These are phyloP conservation scores for Euptelea pleiosperma DNA, from an alignment of 164 flowering plant genomes.

Conservation along the genomic window DNA sequence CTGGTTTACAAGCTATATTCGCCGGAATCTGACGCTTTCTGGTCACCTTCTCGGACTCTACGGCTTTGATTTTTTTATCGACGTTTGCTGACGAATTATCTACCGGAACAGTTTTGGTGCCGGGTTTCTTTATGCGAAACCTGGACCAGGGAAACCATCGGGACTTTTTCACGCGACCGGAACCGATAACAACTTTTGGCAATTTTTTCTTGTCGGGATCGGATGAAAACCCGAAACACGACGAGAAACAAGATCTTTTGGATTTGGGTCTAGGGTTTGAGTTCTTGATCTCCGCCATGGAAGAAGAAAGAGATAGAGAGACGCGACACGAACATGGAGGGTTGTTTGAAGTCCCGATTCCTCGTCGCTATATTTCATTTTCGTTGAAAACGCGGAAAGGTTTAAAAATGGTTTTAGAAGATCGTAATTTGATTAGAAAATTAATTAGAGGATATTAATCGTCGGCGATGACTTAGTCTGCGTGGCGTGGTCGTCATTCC, in stretches of 20 bases:
- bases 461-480: no score
- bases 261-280: neutral
- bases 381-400: no score
- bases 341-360: no score
- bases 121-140: conserved; percentile 19
- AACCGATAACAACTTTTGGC: neutral
- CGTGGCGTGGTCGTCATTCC: no score
- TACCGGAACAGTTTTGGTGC: conserved; percentile 31
- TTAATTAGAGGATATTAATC: no score
- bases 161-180: conserved; percentile 5
- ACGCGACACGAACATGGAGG: conserved; percentile 18
- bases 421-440: no score
- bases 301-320: neutral
- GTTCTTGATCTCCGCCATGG: conserved; percentile 10
- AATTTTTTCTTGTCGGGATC: neutral
- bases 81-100: conserved; percentile 11
- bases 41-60: neutral
- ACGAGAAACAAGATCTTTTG: conserved; percentile 7
- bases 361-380: no score
- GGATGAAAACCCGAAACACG: conserved; percentile 25
- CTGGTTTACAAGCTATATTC: neutral
- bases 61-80: neutral
- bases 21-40: neutral
- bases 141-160: conserved; percentile 17
- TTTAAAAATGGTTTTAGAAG: no score